Conservation (phyloP, 1,139 yeast genomes). For the Nakaseomyces bracarensis region DNA sequence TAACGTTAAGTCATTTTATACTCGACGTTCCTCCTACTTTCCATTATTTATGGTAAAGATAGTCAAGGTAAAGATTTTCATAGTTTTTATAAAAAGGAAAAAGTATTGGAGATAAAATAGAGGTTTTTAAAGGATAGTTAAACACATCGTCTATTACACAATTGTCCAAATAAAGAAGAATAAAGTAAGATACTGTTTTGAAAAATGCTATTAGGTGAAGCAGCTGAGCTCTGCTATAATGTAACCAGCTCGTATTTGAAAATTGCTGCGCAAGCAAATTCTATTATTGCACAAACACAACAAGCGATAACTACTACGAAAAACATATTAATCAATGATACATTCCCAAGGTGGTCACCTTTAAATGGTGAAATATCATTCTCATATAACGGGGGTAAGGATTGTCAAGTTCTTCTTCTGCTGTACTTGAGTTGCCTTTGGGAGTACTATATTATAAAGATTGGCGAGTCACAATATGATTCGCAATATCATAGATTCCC, state of each 20-base stretch:
- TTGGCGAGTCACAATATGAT: conserved; percentile 19
- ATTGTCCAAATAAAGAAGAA: too few species aligned
- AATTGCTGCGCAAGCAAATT: conserved; percentile 11
- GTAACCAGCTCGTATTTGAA: conserved; percentile 25
- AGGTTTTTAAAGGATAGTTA: too few species aligned
- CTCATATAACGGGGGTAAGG: conserved; percentile 34
- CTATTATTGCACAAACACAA: conserved; percentile 25
- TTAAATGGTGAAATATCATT: conserved; percentile 28
- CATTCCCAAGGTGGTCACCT: conserved; percentile 29
- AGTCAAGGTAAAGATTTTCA: too few species aligned
- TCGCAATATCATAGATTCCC: conserved; percentile 24
- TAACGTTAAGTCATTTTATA: too few species aligned
- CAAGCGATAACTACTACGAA: conserved; percentile 24
- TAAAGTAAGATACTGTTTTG: neutral
- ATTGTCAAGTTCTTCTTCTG: conserved; percentile 31
- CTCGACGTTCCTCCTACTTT: too few species aligned
- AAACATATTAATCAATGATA: conserved; percentile 20
- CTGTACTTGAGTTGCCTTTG: conserved; percentile 30
- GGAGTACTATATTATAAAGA: conserved; percentile 22
- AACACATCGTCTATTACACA: too few species aligned
- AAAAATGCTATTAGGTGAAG: conserved; percentile 16
- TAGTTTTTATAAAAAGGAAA: too few species aligned
- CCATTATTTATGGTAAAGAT: too few species aligned
- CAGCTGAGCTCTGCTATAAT: conserved; percentile 24
- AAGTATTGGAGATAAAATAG: too few species aligned